Percentiles rank a stretch among this genome's conserved stretches.
Conservation (phyloP, 306 rosid genomes). For the Vicia sativa region DNA sequence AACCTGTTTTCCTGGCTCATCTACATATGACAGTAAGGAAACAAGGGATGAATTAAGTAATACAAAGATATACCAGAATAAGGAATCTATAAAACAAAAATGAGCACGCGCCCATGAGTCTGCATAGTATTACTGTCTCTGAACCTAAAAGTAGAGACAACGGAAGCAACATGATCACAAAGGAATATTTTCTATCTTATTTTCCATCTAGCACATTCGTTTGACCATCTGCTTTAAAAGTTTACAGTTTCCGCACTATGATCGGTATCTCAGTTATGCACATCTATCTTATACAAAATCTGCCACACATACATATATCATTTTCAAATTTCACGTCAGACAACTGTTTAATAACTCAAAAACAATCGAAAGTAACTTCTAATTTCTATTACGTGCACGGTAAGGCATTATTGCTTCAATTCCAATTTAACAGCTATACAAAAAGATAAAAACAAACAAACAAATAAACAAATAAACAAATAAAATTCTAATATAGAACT, state of each 20-base stretch:
- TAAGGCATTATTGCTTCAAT: not conserved
- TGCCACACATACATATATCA: not conserved
- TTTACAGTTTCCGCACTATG: not conserved
- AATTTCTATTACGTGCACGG: constrained; percentile 7
- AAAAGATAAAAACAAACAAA: not conserved
- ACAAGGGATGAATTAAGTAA: not conserved
- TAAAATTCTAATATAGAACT: no score
- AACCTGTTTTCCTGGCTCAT: constrained; percentile 95
- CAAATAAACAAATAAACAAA: no score
- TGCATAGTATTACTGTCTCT: not conserved
- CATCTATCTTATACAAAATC: constrained; percentile 11
- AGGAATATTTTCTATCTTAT: constrained; percentile 10
- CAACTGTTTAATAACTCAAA: constrained; percentile 3
- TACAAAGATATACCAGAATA: constrained; percentile 17
- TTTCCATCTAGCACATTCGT: not conserved
- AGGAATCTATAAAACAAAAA: constrained; percentile 1
- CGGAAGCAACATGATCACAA: not conserved
- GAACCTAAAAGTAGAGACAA: constrained; percentile 1
- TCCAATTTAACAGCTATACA: constrained; percentile 5
- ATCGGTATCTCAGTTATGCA: not conserved
- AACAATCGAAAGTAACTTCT: constrained; percentile 8
- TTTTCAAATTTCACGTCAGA: not conserved
- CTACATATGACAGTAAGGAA: constrained; percentile 49
- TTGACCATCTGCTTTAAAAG: constrained; percentile 11
- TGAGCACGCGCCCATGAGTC: not conserved